Conservation (phyloP, 345 rosid genomes). For the Hibiscus mutabilis region DNA sequence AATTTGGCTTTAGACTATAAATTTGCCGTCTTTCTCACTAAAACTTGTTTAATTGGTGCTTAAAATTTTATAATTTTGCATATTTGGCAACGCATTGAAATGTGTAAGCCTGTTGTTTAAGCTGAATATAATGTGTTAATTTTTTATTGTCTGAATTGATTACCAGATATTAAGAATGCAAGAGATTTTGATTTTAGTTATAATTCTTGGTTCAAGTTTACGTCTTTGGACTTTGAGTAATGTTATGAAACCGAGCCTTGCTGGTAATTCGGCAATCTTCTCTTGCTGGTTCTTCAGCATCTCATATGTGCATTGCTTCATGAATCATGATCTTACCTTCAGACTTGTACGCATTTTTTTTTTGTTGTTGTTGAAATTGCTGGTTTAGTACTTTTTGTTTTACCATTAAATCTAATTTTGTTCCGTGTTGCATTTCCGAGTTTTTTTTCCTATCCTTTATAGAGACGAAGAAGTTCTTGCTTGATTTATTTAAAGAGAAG, state of each 20-base stretch:
- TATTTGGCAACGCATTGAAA: background rate
- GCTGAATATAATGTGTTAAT: too few relatives aligned
- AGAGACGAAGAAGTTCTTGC: constrained; percentile 96
- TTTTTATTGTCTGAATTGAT: too few relatives aligned
- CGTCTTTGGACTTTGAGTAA: background rate
- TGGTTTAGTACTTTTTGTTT: background rate
- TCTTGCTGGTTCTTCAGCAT: background rate
- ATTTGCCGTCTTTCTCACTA: background rate
- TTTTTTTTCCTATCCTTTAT: constrained; percentile 6
- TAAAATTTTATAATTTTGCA: background rate
- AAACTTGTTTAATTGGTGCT: background rate
- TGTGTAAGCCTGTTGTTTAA: background rate
- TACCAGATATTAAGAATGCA: background rate
- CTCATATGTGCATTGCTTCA: background rate
- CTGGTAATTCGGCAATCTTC: background rate
- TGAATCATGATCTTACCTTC: background rate
- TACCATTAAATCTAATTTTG: background rate
- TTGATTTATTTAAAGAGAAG: constrained; percentile 91
- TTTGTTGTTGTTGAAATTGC: background rate
- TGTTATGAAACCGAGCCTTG: background rate
- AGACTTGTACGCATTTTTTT: background rate
- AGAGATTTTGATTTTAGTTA: background rate
- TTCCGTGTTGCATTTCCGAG: background rate
- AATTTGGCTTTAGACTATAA: background rate
- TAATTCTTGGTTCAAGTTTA: background rate